Percentiles rank a stretch among this genome's conserved stretches.
Evolutionary conservation across 352 stramenopile species (phyloP).

Genomic region (Lagenidium giganteum): DNA sequence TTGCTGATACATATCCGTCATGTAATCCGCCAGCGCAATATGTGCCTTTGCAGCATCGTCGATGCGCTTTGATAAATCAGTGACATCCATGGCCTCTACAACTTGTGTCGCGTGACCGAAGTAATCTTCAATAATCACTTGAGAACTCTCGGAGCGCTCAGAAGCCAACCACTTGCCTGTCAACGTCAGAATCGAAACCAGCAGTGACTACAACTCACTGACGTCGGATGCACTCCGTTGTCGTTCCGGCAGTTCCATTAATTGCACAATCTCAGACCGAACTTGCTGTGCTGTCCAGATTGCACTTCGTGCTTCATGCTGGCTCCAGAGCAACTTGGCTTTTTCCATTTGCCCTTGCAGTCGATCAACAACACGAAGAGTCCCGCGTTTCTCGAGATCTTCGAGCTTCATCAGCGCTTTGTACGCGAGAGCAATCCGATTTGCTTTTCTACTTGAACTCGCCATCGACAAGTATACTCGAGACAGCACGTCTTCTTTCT

Average conservation of each 20-base stretch:
- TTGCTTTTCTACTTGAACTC: conserved; percentile 52
- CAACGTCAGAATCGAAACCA: conserved; percentile 57
- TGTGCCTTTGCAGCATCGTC: conserved; percentile 67
- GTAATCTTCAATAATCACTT: conserved; percentile 91
- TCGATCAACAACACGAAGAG: conserved; percentile 30
- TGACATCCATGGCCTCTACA: conserved; percentile 35
- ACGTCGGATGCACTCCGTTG: conserved; percentile 6
- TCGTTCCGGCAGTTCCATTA: conserved; percentile 25
- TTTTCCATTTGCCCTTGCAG: conserved; percentile 73
- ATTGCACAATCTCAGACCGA: conserved; percentile 28
- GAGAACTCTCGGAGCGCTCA: conserved; percentile 89
- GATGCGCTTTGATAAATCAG: conserved; percentile 28
- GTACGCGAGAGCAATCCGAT: conserved; percentile 63
- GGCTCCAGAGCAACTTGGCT: conserved; percentile 73
- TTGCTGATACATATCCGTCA: conserved; percentile 90
- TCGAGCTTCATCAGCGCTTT: conserved; percentile 57
- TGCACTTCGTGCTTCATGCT: conserved; percentile 62
- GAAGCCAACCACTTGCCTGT: conserved; percentile 92
- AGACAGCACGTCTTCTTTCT: conserved; percentile 21
- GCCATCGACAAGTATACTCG: conserved; percentile 56
- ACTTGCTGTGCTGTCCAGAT: conserved; percentile 69
- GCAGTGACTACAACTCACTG: conserved; percentile 41
- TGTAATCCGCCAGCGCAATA: conserved; percentile 87
- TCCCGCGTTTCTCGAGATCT: conserved; percentile 28
- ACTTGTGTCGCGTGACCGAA: conserved; percentile 80